A percentile compares a stretch with the other conserved stretches of the same genome.
Evolutionary conservation across 352 stramenopile genomes (phyloP).

Genomic region (Globisporangium viniferum): DNA sequence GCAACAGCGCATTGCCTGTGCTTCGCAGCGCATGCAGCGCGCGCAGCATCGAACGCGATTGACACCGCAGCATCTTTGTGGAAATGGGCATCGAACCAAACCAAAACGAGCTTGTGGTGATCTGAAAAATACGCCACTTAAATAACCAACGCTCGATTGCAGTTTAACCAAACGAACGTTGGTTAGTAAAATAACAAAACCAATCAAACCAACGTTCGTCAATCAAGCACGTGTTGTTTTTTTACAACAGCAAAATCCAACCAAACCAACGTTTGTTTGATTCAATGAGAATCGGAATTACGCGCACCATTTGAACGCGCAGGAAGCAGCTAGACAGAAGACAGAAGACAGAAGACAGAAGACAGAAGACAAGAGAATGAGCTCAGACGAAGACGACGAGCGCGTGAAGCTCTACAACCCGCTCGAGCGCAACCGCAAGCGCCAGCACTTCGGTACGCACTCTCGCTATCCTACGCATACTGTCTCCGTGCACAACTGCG

Average conservation of each 20-base stretch:
- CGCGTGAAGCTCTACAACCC: constrained; percentile 70
- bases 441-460: constrained; percentile 53
- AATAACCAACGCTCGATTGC: not conserved
- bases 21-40: not conserved
- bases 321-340: not conserved
- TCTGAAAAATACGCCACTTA: not conserved
- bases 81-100: not conserved
- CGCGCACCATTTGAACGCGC: not conserved
- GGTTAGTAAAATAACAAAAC: not conserved
- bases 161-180: not conserved
- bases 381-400: constrained; percentile 51
- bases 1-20: not conserved
- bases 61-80: not conserved
- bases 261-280: not conserved
- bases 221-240: too few species aligned
- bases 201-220: constrained; percentile 7
- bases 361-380: constrained; percentile 21
- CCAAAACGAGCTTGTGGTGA: not conserved
- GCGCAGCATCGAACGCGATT: not conserved
- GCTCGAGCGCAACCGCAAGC: constrained; percentile 64
- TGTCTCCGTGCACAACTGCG: too few species aligned
- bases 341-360: too few species aligned
- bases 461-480: too few species aligned
- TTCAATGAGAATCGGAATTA: not conserved
- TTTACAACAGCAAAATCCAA: too few species aligned